Conservation (phyloP, 768 basidiomycete species). For the Chalciporus pseudorubinellus region DNA sequence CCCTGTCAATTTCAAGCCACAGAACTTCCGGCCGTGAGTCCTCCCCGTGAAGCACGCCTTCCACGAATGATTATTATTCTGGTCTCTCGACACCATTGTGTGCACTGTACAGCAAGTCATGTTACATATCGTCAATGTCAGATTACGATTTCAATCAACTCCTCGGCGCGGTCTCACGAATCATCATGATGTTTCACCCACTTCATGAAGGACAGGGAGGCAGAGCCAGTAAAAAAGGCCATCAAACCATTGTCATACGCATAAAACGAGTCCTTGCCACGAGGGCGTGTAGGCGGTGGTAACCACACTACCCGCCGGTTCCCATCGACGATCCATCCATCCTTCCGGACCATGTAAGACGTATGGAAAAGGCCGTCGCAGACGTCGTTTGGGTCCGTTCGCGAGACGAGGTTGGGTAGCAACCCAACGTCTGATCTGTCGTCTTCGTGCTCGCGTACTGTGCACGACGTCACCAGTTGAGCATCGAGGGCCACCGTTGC, state of each 20-base stretch:
- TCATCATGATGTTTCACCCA: background rate
- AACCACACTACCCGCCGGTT: slow-evolving; percentile 18
- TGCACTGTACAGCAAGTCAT: no score
- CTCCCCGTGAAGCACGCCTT: no score
- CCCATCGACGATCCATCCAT: slow-evolving; percentile 20
- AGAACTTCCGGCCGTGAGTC: no score
- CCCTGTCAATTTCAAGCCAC: no score
- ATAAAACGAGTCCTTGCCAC: slow-evolving; percentile 3
- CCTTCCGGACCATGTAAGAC: slow-evolving; percentile 15
- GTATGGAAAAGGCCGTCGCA: slow-evolving; percentile 6
- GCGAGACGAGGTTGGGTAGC: slow-evolving; percentile 6
- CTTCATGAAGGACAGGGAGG: background rate
- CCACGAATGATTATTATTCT: no score
- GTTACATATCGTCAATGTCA: no score
- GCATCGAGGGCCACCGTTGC: slow-evolving; percentile 3
- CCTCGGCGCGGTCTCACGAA: no score
- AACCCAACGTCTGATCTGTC: background rate
- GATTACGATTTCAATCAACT: no score
- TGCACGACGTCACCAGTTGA: background rate
- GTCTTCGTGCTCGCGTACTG: background rate
- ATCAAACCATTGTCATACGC: slow-evolving; percentile 10
- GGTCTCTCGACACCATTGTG: no score
- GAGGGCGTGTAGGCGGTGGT: background rate
- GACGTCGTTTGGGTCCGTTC: slow-evolving; percentile 8
- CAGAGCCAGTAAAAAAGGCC: background rate